A percentile compares a stretch with the other conserved stretches of the same genome.
Evolutionary conservation across 306 rosid species (phyloP).

Genomic region (Lathyrus sativus): DNA sequence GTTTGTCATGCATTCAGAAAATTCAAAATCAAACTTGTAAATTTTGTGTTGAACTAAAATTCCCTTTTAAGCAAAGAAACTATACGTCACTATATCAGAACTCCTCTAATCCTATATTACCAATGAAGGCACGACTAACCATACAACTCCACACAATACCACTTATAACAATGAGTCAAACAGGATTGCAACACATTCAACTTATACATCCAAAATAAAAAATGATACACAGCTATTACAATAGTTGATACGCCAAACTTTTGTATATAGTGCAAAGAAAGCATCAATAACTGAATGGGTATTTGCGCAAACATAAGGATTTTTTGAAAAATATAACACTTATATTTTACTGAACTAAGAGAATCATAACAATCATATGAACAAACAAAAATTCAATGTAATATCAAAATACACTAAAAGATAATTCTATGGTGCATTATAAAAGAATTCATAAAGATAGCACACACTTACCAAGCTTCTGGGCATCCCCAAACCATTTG

Average conservation of each 20-base stretch:
- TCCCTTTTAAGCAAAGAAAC: background rate
- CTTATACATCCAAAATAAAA: background rate
- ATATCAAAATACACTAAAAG: background rate
- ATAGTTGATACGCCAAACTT: background rate
- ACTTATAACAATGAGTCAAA: slow-evolving; percentile 5
- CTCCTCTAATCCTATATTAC: slow-evolving; percentile 4
- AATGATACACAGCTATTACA: background rate
- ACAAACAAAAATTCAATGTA: slow-evolving; percentile 5
- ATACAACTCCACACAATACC: background rate
- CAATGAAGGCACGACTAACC: slow-evolving; percentile 27
- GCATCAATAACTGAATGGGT: background rate
- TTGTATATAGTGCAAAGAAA: background rate
- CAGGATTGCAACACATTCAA: background rate
- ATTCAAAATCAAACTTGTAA: background rate
- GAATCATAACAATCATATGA: background rate
- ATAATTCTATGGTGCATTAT: slow-evolving; percentile 15
- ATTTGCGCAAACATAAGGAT: background rate
- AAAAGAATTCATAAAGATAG: slow-evolving; percentile 7
- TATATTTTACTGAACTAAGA: background rate
- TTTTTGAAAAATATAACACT: background rate
- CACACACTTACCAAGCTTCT: slow-evolving; percentile 81
- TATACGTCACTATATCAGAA: background rate
- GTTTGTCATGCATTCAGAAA: background rate
- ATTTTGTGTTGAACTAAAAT: background rate
- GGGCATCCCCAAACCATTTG: slow-evolving; percentile 99